Conservation (phyloP, 257 asterid genomes). For the Datura wrightii region DNA sequence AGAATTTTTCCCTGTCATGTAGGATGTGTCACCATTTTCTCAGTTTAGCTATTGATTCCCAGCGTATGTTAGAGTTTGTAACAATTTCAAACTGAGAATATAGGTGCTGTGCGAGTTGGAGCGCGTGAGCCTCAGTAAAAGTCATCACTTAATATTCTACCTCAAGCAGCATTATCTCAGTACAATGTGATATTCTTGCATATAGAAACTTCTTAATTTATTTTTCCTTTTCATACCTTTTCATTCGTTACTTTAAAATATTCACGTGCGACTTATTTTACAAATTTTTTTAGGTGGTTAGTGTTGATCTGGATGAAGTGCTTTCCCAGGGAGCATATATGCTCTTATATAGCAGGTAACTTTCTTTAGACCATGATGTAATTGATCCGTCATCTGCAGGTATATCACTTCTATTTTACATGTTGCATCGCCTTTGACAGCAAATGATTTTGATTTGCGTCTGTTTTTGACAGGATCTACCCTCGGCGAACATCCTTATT, state of each 20-base stretch:
- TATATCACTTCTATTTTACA: neutral
- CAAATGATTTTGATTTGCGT: neutral
- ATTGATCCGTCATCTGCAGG: neutral
- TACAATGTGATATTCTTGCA: neutral
- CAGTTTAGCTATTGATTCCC: neutral
- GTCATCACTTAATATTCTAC: conserved; percentile 14
- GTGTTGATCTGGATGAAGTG: conserved; percentile 82
- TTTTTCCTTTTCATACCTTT: neutral
- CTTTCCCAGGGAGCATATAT: conserved; percentile 97
- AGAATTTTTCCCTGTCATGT: neutral
- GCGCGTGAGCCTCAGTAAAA: neutral
- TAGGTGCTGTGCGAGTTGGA: neutral
- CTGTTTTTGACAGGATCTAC: conserved; percentile 53
- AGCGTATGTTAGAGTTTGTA: neutral
- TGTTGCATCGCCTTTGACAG: conserved; percentile 3
- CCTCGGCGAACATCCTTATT: conserved; percentile 71
- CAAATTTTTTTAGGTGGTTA: conserved; percentile 58
- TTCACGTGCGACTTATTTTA: conserved; percentile 5
- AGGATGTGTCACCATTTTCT: neutral
- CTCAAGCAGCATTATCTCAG: conserved; percentile 7
- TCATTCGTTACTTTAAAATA: neutral
- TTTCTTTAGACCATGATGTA: conserved; percentile 27
- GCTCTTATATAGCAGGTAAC: conserved; percentile 93
- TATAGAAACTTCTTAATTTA: neutral
- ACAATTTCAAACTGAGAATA: conserved; percentile 8